Percentiles rank a stretch among this genome's conserved stretches.
Evolutionary conservation across 1,284 basidiomycete species (phyloP).

Genomic region (Apiotrichum brassicae): DNA sequence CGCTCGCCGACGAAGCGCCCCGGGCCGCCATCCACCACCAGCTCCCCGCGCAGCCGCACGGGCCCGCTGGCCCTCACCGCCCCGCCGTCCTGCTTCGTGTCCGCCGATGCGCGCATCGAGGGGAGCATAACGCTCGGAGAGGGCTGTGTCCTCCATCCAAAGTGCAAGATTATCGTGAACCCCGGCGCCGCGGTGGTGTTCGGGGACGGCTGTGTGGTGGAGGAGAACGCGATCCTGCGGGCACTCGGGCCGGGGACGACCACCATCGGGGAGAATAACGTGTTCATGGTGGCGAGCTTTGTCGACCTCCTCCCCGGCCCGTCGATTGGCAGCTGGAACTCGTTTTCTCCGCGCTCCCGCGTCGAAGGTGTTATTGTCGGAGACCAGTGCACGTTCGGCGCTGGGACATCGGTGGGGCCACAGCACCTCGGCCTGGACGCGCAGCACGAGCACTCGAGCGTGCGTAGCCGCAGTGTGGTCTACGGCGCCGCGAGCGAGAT

Average conservation of each 20-base stretch:
- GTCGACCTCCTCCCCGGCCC: constrained; percentile 40
- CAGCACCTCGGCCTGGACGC: neutral
- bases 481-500: constrained; percentile 69
- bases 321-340: constrained; percentile 8
- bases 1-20: neutral
- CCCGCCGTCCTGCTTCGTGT: constrained; percentile 52
- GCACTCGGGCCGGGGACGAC: constrained; percentile 62
- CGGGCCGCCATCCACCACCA: neutral
- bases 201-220: constrained; percentile 81
- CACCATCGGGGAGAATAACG: constrained; percentile 82
- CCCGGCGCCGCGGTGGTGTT: constrained; percentile 71
- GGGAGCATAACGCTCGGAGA: constrained; percentile 83
- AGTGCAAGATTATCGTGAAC: constrained; percentile 80
- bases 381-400: constrained; percentile 7
- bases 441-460: constrained; percentile 7
- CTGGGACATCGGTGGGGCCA: neutral
- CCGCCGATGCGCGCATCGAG: constrained; percentile 79
- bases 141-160: constrained; percentile 87
- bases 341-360: constrained; percentile 4
- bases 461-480: constrained; percentile 79
- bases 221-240: constrained; percentile 80
- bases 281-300: constrained; percentile 89
- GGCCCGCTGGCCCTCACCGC: neutral
- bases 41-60: neutral
- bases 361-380: constrained; percentile 11